Base-by-base conservation (phyloP, 305 asterid species). In the Plantago coronopus region DNA sequence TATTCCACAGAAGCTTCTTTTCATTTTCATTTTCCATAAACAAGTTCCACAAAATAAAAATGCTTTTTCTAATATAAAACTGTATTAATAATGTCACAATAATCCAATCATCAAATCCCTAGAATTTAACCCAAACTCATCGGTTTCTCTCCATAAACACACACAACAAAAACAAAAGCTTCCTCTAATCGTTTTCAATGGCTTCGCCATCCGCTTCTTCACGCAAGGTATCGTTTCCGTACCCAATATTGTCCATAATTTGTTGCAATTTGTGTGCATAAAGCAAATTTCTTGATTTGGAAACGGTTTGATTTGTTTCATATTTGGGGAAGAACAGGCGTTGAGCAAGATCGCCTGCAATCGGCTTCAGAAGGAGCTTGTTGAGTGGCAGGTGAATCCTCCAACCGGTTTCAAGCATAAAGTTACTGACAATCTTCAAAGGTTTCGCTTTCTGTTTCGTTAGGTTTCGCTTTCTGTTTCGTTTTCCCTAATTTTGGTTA, bases 291-390 rank as follows among this genome's bases (percentile, higher is more conserved):
- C 3, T 11, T 63, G 58, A 18, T 11, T 65, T 54, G 7, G 20
- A 54, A 4, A 29, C 12, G 40, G 13, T 16, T 25, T 13, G 43
- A 40, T 62, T 27, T 72, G 29, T 50, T 44, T 43, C 37, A 19
- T 59, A 18, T 69, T 71, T 62, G 64, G 45, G 51, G 65, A 65
- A 21, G 18, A 17, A 29, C n/a, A 91, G 98, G 81, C 81, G 57
- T 72, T 91, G 89, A 91, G 98, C 95, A 91, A 88, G 86, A 88
- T 91, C 86, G 96, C 98, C 1, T 70, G 90, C 72, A 83, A 81
- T 74, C 91, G 98, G 67, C 78, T 91, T 48, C 98, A 91, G 81
- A 91, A 91, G 55, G 98, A 91, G 79, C 82, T 88, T 40, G 75
- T 75, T 72, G 96, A 88, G 77, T 91, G 98, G 98, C 95, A 91